Percentiles rank a stretch among this genome's conserved stretches.
Conservation (phyloP, 805 yeast species). For the Kazachstania martiniae region DNA sequence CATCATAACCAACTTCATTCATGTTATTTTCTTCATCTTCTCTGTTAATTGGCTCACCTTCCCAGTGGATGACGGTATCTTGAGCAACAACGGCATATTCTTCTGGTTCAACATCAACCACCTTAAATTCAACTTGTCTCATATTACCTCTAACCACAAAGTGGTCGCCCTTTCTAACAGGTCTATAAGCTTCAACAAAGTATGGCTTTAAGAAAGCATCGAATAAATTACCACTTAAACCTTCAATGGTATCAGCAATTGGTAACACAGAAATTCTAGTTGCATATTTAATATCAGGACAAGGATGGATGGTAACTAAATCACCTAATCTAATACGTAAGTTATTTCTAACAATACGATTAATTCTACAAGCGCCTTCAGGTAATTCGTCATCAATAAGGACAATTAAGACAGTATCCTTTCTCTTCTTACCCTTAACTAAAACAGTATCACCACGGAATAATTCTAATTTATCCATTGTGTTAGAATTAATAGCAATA, state of each 20-base stretch:
- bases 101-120: constrained; percentile 95
- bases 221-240: constrained; percentile 89
- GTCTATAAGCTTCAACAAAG: constrained; percentile 97
- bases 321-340: constrained; percentile 91
- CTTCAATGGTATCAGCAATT: constrained; percentile 96
- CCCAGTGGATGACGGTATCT: constrained; percentile 96
- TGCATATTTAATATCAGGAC: constrained; percentile 97
- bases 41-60: constrained; percentile 90
- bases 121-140: constrained; percentile 98
- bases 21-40: constrained; percentile 63
- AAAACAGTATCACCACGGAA: constrained; percentile 97
- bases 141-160: constrained; percentile 97
- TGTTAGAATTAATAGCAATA: constrained; percentile 86
- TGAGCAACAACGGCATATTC: constrained; percentile 97
- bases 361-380: constrained; percentile 88
- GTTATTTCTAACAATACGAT: constrained; percentile 93
- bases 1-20: constrained; percentile 97
- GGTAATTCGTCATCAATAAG: constrained; percentile 94
- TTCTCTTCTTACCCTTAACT: constrained; percentile 96
- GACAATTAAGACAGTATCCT: constrained; percentile 92
- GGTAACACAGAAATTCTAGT: constrained; percentile 90
- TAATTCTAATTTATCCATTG: constrained; percentile 88
- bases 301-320: constrained; percentile 80
- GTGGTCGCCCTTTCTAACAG: constrained; percentile 94
- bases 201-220: constrained; percentile 96